A percentile compares a stretch with the other conserved stretches of the same genome.
These are phyloP conservation scores for Aspergillus sp. DNA, from an alignment of 2,329 filamentous ascomycete species.

Conservation along the genomic window DNA sequence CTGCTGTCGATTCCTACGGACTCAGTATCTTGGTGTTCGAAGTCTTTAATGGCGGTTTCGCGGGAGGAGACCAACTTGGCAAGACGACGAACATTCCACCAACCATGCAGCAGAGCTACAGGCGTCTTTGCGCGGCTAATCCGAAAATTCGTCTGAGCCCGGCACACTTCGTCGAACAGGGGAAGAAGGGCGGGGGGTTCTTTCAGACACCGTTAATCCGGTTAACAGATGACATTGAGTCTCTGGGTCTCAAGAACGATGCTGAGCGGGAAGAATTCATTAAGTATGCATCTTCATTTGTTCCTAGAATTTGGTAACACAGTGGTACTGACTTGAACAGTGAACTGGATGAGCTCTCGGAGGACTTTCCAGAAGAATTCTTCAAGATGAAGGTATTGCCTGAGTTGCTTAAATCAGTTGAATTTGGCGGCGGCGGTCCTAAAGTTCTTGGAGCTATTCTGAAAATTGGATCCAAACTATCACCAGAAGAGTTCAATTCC, in stretches of 20 bases:
- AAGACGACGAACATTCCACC: conserved; percentile 82
- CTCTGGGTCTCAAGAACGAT: conserved; percentile 78
- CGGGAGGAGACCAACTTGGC: conserved; percentile 68
- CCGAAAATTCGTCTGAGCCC: conserved; percentile 83
- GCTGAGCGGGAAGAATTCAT: conserved; percentile 79
- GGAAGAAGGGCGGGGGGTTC: conserved; percentile 72
- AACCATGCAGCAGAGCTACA: conserved; percentile 85
- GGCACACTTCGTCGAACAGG: conserved; percentile 82
- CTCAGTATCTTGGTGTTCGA: conserved; percentile 81
- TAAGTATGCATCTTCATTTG: conserved; percentile 44
- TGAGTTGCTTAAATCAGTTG: conserved; percentile 95
- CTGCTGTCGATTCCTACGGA: conserved; percentile 80
- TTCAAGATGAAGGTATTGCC: conserved; percentile 96
- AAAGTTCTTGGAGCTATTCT: conserved; percentile 83
- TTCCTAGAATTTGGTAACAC: background rate
- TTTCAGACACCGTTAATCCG: conserved; percentile 92
- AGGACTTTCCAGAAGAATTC: conserved; percentile 96
- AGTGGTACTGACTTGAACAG: conserved; percentile 28
- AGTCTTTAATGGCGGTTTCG: conserved; percentile 81
- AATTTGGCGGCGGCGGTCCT: conserved; percentile 91
- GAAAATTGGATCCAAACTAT: conserved; percentile 82
- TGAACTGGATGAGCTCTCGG: conserved; percentile 76
- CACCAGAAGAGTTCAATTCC: conserved; percentile 80
- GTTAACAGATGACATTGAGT: conserved; percentile 87
- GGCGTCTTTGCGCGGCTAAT: conserved; percentile 77